Percentiles rank a stretch among this genome's conserved stretches.
phyloP scores from a whole-genome alignment of 1,284 basidiomycete genomes.

The Pseudozyma hubeiensis region DNA sequence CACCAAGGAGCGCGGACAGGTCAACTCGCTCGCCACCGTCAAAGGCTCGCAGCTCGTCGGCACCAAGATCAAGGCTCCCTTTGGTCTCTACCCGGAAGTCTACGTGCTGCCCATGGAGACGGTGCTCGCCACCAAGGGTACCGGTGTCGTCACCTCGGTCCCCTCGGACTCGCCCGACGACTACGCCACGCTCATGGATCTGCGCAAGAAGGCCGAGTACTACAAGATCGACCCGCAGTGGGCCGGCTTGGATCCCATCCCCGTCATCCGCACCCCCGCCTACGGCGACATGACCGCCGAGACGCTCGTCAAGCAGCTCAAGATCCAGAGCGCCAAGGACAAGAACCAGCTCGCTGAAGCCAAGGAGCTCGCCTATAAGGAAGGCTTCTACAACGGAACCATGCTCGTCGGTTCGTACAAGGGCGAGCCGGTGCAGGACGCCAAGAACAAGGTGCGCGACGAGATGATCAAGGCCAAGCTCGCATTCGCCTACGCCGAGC shows the following conservation, averaged over 20 bases:
- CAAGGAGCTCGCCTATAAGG: slow-evolving; percentile 98
- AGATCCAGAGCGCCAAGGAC: slow-evolving; percentile 96
- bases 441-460: slow-evolving; percentile 87
- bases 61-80: slow-evolving; percentile 89
- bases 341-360: slow-evolving; percentile 84
- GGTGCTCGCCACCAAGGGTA: slow-evolving; percentile 95
- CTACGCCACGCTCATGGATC: slow-evolving; percentile 87
- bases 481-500: slow-evolving; percentile 93
- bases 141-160: slow-evolving; percentile 97
- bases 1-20: slow-evolving; percentile 71
- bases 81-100: slow-evolving; percentile 84
- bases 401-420: slow-evolving; percentile 91
- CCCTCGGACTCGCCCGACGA: slow-evolving; percentile 99
- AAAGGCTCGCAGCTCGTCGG: slow-evolving; percentile 83
- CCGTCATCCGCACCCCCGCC: slow-evolving; percentile 87
- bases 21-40: slow-evolving; percentile 59
- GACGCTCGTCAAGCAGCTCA: slow-evolving; percentile 86
- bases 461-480: slow-evolving; percentile 82
- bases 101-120: slow-evolving; percentile 98
- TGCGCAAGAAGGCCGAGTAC: slow-evolving; percentile 96
- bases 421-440: slow-evolving; percentile 87
- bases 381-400: slow-evolving; percentile 93
- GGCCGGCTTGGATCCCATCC: slow-evolving; percentile 85
- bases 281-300: slow-evolving; percentile 93
- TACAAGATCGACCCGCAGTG: slow-evolving; percentile 94